A percentile compares a stretch with the other conserved stretches of the same genome.
phyloP scores from a whole-genome alignment of 106 monocot genomes.

The Phalaenopsis aphrodite region DNA sequence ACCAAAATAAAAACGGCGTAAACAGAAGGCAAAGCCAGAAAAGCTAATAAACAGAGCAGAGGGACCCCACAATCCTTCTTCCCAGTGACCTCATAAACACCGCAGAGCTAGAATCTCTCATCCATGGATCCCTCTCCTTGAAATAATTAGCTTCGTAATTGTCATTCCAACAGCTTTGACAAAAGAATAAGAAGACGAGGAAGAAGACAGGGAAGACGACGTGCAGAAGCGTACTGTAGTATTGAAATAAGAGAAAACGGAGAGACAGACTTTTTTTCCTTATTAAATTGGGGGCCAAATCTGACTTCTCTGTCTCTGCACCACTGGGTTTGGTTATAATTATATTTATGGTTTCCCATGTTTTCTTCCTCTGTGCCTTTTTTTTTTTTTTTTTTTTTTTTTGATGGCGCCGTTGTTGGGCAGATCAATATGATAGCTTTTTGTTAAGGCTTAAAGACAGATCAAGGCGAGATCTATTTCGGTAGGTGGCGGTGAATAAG shows the following conservation, averaged over 20 bases:
- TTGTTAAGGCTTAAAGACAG: neutral
- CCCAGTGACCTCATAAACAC: neutral
- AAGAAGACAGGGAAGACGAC: neutral
- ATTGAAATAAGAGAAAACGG: neutral
- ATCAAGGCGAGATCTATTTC: neutral
- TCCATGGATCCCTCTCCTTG: neutral
- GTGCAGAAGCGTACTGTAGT: no score
- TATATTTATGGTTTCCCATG: constrained; percentile 4
- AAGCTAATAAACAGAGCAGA: neutral
- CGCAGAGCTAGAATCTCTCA: neutral
- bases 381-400: neutral
- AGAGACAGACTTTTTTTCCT: neutral
- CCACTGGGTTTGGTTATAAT: neutral
- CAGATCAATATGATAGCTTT: neutral
- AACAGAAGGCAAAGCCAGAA: neutral
- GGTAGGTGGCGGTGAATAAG: neutral
- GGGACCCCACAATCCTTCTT: neutral
- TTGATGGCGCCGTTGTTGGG: neutral
- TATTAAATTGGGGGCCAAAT: neutral
- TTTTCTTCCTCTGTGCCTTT: neutral
- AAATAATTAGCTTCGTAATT: neutral
- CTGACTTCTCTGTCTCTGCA: neutral
- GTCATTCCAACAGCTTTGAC: neutral
- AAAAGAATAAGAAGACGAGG: neutral
- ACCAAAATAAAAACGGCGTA: neutral